These are phyloP conservation scores for Ulota crispa DNA, from an alignment of 225 moss, liverwort and hornwort genomes.

Conservation along the genomic window DNA sequence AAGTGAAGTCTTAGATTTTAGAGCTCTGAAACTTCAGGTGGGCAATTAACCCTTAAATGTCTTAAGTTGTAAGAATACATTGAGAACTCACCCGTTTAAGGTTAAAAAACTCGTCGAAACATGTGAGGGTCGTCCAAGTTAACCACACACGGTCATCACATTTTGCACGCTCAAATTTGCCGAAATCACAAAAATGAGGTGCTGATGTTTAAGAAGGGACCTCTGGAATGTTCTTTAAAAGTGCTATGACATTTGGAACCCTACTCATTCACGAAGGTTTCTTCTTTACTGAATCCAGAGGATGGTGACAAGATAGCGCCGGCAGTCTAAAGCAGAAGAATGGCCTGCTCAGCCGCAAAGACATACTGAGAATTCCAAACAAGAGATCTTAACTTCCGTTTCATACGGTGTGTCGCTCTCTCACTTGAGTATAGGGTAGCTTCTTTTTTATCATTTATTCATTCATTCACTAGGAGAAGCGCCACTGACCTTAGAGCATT, in stretches of 20 bases:
- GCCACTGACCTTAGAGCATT: background rate
- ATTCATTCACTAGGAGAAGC: slow-evolving; percentile 18
- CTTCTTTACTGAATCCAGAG: slow-evolving; percentile 16
- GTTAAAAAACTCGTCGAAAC: too few species aligned
- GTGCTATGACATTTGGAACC: background rate
- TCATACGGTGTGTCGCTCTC: background rate
- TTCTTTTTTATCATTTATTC: slow-evolving; percentile 4
- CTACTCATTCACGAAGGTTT: background rate
- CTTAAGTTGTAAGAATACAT: too few species aligned
- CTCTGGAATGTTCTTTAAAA: background rate
- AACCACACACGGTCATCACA: too few species aligned
- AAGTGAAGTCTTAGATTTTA: too few species aligned
- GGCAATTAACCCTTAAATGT: too few species aligned
- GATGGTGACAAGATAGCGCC: slow-evolving; percentile 32
- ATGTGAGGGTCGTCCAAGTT: too few species aligned
- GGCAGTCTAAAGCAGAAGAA: slow-evolving; percentile 16
- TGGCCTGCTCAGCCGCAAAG: background rate
- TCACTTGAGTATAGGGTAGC: background rate
- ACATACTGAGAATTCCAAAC: background rate
- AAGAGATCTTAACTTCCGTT: background rate
- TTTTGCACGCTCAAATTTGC: too few species aligned
- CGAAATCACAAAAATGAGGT: background rate
- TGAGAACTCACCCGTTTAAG: too few species aligned
- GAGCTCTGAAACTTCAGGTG: too few species aligned
- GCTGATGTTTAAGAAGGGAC: background rate